A percentile compares a stretch with the other conserved stretches of the same genome.
phyloP scores from a whole-genome alignment of 208 protist species.

The Trichomonas gallinae region DNA sequence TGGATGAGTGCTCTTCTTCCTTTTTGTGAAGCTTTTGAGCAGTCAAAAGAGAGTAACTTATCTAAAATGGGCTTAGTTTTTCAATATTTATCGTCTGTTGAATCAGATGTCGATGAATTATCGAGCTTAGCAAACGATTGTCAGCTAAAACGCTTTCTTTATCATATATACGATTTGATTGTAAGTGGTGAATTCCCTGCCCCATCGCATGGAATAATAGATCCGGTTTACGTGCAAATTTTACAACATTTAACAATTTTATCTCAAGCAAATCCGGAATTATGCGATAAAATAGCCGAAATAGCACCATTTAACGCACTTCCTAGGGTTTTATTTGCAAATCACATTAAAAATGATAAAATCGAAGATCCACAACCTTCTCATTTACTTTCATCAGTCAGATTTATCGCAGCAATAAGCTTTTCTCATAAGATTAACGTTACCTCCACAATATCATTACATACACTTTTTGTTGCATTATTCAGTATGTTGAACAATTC shows the following conservation, averaged over 20 bases:
- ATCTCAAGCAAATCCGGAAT: background rate
- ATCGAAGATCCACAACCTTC: background rate
- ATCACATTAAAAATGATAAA: background rate
- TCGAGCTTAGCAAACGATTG: background rate
- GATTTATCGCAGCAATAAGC: background rate
- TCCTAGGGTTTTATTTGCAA: background rate
- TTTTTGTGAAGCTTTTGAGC: background rate
- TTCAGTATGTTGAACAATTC: background rate
- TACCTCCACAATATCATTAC: background rate
- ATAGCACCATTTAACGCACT: background rate
- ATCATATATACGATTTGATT: background rate
- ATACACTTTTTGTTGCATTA: background rate
- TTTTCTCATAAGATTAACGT: background rate
- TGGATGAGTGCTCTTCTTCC: background rate
- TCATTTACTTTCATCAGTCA: background rate
- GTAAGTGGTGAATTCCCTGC: background rate
- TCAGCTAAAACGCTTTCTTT: background rate
- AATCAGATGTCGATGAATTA: background rate
- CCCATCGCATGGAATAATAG: background rate
- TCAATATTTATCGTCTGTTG: background rate
- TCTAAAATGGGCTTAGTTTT: background rate
- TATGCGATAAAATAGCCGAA: background rate
- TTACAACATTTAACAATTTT: constrained; percentile 1
- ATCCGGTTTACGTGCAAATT: background rate
- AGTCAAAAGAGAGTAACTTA: background rate